Conservation (phyloP, 495 filamentous ascomycete species). For the Talaromyces proteolyticus region DNA sequence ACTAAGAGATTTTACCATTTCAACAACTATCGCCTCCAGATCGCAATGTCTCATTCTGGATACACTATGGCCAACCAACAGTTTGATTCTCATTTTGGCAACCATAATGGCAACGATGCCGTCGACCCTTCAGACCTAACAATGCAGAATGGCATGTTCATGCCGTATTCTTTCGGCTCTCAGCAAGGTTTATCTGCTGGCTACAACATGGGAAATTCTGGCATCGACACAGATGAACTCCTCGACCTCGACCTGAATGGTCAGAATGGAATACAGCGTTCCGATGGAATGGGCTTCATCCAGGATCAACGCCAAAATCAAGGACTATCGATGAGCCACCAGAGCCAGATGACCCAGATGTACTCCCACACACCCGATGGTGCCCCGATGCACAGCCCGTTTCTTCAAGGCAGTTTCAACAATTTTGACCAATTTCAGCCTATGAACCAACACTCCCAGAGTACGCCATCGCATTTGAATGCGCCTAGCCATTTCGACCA, state of each 20-base stretch:
- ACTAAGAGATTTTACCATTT: too few species aligned
- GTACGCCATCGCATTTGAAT: constrained; percentile 45
- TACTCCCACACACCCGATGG: constrained; percentile 87
- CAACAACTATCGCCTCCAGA: too few species aligned
- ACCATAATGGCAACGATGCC: constrained; percentile 51
- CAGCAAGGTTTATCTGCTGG: constrained; percentile 47
- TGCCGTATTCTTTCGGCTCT: constrained; percentile 41
- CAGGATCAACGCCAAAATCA: constrained; percentile 36
- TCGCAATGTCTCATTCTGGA: constrained; percentile 51
- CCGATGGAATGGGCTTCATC: constrained; percentile 35
- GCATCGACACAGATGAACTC: constrained; percentile 49
- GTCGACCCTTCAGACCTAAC: constrained; percentile 85
- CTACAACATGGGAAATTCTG: constrained; percentile 49
- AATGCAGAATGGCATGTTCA: constrained; percentile 53
- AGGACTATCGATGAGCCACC: constrained; percentile 43
- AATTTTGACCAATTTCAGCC: constrained; percentile 59
- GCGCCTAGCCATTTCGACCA: constrained; percentile 49
- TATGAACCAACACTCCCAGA: constrained; percentile 52
- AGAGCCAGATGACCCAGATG: constrained; percentile 57
- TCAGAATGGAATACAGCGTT: constrained; percentile 33
- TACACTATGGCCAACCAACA: constrained; percentile 64
- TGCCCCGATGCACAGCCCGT: constrained; percentile 82
- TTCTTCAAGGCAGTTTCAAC: constrained; percentile 61
- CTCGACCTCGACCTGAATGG: constrained; percentile 46
- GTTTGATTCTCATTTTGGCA: constrained; percentile 56